Percentiles rank a stretch among this genome's conserved stretches.
phyloP scores from a whole-genome alignment of 2,329 filamentous ascomycete species.

The Emmonsiellopsis sp. region DNA sequence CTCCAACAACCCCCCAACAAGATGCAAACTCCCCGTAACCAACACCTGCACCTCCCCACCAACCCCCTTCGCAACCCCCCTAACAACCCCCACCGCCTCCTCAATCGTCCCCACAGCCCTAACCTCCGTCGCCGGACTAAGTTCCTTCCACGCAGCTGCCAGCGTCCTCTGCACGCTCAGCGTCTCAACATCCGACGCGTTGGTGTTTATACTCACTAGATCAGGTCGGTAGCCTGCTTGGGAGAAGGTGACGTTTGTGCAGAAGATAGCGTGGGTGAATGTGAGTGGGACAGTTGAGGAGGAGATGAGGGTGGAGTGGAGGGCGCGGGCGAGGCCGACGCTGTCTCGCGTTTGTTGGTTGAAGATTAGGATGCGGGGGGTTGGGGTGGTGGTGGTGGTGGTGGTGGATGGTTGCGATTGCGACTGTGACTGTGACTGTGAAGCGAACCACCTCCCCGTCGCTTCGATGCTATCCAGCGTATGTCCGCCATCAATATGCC shows the following conservation, averaged over 20 bases:
- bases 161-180: constrained; percentile 60
- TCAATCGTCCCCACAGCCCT: constrained; percentile 57
- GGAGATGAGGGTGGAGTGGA: constrained; percentile 49
- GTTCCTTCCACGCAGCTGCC: constrained; percentile 49
- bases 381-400: constrained; percentile 11
- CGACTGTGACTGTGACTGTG: constrained; percentile 32
- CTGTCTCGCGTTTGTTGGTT: constrained; percentile 87
- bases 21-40: constrained; percentile 74
- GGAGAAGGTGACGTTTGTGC: constrained; percentile 62
- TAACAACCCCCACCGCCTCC: constrained; percentile 55
- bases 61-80: constrained; percentile 29
- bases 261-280: constrained; percentile 71
- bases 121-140: constrained; percentile 45
- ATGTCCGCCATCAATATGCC: constrained; percentile 83
- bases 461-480: constrained; percentile 73
- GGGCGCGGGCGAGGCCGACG: constrained; percentile 49
- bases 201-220: constrained; percentile 53
- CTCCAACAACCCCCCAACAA: constrained; percentile 70
- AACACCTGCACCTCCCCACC: constrained; percentile 21
- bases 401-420: constrained; percentile 14
- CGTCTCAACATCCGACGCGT: constrained; percentile 47
- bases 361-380: constrained; percentile 63
- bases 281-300: constrained; percentile 25
- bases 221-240: constrained; percentile 53
- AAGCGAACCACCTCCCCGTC: constrained; percentile 67